phyloP scores from a whole-genome alignment of 2,329 filamentous ascomycete genomes.

The Dactylonectria estremocensis region DNA sequence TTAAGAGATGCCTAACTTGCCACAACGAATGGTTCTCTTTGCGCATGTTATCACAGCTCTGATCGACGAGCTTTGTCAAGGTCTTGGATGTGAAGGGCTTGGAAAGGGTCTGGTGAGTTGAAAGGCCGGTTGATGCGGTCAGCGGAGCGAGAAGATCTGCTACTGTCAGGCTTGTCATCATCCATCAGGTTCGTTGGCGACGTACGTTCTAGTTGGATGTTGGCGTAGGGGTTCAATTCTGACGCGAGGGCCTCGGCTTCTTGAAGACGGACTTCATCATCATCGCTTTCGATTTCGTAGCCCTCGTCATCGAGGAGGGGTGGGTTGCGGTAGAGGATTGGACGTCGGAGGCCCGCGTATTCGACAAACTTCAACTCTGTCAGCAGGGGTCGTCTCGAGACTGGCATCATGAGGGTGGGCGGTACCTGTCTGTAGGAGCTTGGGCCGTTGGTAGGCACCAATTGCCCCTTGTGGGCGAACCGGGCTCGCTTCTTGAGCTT shows the following conservation, averaged over 20 bases:
- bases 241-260: conserved; percentile 75
- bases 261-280: conserved; percentile 75
- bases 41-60: conserved; percentile 80
- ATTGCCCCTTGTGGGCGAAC: conserved; percentile 79
- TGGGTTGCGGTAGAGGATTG: conserved; percentile 82
- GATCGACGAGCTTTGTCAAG: conserved; percentile 78
- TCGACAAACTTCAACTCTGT: conserved; percentile 72
- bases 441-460: conserved; percentile 76
- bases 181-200: conserved; percentile 33
- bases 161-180: conserved; percentile 47
- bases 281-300: conserved; percentile 81
- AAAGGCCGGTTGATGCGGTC: conserved; percentile 81
- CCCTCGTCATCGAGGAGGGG: conserved; percentile 83
- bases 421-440: conserved; percentile 80
- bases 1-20: conserved; percentile 81
- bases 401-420: conserved; percentile 30
- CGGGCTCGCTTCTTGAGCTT: conserved; percentile 84
- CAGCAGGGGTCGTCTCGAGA: conserved; percentile 40
- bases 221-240: conserved; percentile 82
- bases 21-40: conserved; percentile 82
- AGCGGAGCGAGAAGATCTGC: conserved; percentile 82
- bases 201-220: conserved; percentile 80
- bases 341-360: conserved; percentile 80
- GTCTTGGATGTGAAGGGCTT: conserved; percentile 82
- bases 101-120: conserved; percentile 81